Evolutionary conservation across 768 basidiomycete genomes (phyloP).

Genomic region (Chalciporus sphaerocephalus): DNA sequence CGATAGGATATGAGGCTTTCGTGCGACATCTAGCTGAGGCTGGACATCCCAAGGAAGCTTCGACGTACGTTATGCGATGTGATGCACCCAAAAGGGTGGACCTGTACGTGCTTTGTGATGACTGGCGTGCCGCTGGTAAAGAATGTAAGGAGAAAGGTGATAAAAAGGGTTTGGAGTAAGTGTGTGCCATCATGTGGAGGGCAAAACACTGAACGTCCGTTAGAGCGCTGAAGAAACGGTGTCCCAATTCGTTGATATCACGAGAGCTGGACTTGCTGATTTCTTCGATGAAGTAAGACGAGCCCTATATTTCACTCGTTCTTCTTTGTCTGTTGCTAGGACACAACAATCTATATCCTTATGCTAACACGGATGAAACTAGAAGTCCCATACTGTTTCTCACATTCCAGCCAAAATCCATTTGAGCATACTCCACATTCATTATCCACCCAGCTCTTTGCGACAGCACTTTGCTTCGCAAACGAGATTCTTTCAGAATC

Average conservation of each 20-base stretch:
- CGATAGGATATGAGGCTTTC: constrained; percentile 93
- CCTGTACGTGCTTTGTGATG: constrained; percentile 84
- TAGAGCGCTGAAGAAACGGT: constrained; percentile 68
- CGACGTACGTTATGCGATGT: constrained; percentile 74
- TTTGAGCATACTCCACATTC: too few species aligned
- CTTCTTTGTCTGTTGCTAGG: neutral
- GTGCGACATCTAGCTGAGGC: constrained; percentile 73
- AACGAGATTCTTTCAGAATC: too few species aligned
- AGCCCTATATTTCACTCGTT: neutral
- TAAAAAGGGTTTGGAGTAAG: constrained; percentile 80
- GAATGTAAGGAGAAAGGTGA: constrained; percentile 90
- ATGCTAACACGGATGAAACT: too few species aligned
- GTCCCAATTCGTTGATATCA: constrained; percentile 76
- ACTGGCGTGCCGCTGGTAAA: constrained; percentile 83
- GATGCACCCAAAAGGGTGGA: constrained; percentile 81
- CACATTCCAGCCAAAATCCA: too few species aligned
- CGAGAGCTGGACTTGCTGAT: constrained; percentile 70
- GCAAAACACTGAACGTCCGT: too few species aligned
- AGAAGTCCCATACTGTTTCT: too few species aligned
- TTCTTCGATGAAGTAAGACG: constrained; percentile 60
- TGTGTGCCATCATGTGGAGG: constrained; percentile 18
- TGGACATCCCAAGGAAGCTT: constrained; percentile 73
- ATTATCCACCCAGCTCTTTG: too few species aligned
- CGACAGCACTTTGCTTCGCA: too few species aligned
- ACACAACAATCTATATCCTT: too few species aligned